Evolutionary conservation across 768 basidiomycete genomes (phyloP).

Genomic region (Nidularia pulvinata): DNA sequence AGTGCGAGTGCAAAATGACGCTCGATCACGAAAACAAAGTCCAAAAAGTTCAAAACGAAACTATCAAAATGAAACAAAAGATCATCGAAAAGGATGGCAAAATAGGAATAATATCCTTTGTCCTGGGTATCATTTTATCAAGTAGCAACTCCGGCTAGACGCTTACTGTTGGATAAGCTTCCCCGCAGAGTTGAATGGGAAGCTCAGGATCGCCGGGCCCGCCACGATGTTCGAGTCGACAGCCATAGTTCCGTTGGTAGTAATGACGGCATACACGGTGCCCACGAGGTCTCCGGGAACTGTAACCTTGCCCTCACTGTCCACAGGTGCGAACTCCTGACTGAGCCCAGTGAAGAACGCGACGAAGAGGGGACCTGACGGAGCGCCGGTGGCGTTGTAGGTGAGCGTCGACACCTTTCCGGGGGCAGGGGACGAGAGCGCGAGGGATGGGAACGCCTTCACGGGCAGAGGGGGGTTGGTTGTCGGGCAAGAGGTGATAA

Average conservation of each 20-base stretch:
- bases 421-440: constrained; percentile 19
- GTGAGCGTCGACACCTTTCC: constrained; percentile 20
- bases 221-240: too few species aligned
- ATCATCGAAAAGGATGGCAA: too few species aligned
- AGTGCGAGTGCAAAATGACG: too few species aligned
- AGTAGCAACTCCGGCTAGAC: too few species aligned
- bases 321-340: constrained; percentile 27
- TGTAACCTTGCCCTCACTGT: constrained; percentile 21
- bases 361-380: constrained; percentile 16
- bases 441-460: constrained; percentile 51
- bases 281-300: constrained; percentile 38
- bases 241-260: constrained; percentile 19
- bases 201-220: too few species aligned
- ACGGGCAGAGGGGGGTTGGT: constrained; percentile 52
- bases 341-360: constrained; percentile 45
- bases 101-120: too few species aligned
- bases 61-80: too few species aligned
- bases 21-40: too few species aligned
- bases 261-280: constrained; percentile 50
- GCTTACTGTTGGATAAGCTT: too few species aligned
- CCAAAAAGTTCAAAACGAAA: too few species aligned
- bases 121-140: too few species aligned
- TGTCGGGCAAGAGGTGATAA: constrained; percentile 55
- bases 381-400: constrained; percentile 1
- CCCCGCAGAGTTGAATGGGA: too few species aligned